phyloP scores from a whole-genome alignment of 2,329 filamentous ascomycete species.

The Colletotrichum lupini region DNA sequence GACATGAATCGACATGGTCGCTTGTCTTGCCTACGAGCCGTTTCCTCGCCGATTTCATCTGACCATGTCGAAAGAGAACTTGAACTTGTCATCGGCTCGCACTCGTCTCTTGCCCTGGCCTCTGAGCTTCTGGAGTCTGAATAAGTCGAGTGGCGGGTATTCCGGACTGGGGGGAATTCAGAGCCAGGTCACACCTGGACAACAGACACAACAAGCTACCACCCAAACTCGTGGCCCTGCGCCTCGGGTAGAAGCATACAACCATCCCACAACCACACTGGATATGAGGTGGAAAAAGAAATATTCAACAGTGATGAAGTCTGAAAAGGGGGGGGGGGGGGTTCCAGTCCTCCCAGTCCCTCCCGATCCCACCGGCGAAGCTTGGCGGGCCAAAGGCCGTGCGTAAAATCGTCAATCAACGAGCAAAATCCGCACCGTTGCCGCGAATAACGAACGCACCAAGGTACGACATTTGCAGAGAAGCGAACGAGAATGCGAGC shows the following conservation, averaged over 20 bases:
- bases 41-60: background rate
- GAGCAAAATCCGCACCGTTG: background rate
- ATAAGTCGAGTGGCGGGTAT: background rate
- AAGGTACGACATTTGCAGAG: background rate
- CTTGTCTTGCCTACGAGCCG: background rate
- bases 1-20: background rate
- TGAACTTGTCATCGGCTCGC: background rate
- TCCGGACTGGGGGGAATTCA: background rate
- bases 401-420: background rate
- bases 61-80: background rate
- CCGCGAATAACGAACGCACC: background rate
- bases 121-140: background rate
- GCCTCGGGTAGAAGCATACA: slow-evolving; percentile 21
- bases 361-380: background rate
- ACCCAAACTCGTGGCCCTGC: slow-evolving; percentile 21
- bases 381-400: slow-evolving; percentile 16
- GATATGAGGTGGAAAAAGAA: slow-evolving; percentile 1
- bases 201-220: background rate
- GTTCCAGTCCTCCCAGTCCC: slow-evolving; percentile 6
- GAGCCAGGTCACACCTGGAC: background rate
- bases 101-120: background rate
- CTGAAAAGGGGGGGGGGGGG: background rate
- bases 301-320: background rate
- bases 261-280: slow-evolving; percentile 12
- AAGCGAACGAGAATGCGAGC: background rate